These are phyloP conservation scores for Candida sonorensis DNA, from an alignment of 805 yeast species.

Conservation along the genomic window DNA sequence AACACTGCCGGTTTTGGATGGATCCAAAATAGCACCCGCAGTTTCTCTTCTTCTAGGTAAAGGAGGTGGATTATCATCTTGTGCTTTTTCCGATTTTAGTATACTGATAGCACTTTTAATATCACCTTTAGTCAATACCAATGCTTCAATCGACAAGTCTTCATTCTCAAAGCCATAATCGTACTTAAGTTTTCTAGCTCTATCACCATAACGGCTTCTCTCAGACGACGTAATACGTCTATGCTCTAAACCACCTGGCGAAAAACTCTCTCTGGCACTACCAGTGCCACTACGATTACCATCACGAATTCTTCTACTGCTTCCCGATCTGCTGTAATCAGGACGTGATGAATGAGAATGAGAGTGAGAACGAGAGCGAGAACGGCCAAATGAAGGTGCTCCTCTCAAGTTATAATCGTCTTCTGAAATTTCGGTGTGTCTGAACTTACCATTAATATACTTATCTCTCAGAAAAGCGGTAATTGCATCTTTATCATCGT, in stretches of 20 bases:
- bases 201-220: slow-evolving; percentile 41
- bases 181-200: slow-evolving; percentile 39
- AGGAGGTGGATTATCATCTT: slow-evolving; percentile 42
- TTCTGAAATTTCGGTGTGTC: slow-evolving; percentile 32
- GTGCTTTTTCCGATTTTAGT: slow-evolving; percentile 34
- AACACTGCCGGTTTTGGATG: slow-evolving; percentile 28
- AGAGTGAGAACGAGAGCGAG: no score
- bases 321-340: no score
- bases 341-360: no score
- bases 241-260: slow-evolving; percentile 32
- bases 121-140: slow-evolving; percentile 53
- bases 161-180: slow-evolving; percentile 52
- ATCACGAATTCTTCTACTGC: no score
- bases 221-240: slow-evolving; percentile 50
- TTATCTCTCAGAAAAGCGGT: slow-evolving; percentile 60
- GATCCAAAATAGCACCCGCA: slow-evolving; percentile 23
- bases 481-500: slow-evolving; percentile 54
- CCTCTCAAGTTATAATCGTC: slow-evolving; percentile 30
- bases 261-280: slow-evolving; percentile 10
- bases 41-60: slow-evolving; percentile 34
- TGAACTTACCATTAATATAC: slow-evolving; percentile 56
- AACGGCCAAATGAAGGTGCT: no score
- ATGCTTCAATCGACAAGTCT: slow-evolving; percentile 58
- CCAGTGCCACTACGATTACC: slow-evolving; percentile 9
- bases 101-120: slow-evolving; percentile 53